Percentiles rank a stretch among this genome's conserved stretches.
These are phyloP conservation scores for Trichocladium uniseriatum DNA, from an alignment of 495 filamentous ascomycete genomes.

Conservation along the genomic window DNA sequence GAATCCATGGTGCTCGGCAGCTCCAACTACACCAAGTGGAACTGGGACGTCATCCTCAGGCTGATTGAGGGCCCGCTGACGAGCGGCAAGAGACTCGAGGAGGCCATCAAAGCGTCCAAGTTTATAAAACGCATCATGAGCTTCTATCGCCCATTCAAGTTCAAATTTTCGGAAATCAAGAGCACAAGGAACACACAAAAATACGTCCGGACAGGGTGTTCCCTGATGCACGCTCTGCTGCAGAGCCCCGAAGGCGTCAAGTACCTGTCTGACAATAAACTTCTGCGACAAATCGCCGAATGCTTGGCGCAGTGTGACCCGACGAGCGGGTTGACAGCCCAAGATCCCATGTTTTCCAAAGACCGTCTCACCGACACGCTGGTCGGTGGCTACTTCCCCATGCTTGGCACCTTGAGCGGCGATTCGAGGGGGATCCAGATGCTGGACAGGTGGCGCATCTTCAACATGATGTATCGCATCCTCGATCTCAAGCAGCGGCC, in stretches of 20 bases:
- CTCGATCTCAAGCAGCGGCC: constrained; percentile 82
- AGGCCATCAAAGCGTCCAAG: constrained; percentile 89
- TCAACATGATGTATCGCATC: constrained; percentile 99
- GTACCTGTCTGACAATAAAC: constrained; percentile 85
- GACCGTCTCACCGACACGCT: constrained; percentile 76
- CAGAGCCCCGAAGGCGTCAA: constrained; percentile 73
- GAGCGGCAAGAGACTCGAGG: constrained; percentile 86
- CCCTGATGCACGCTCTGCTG: constrained; percentile 74
- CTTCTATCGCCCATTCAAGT: constrained; percentile 95
- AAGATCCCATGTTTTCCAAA: constrained; percentile 76
- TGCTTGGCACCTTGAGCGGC: constrained; percentile 76
- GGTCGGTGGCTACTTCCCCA: constrained; percentile 85
- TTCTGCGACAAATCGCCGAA: constrained; percentile 86
- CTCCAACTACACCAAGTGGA: constrained; percentile 87
- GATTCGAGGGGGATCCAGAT: constrained; percentile 76
- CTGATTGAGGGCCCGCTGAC: constrained; percentile 89
- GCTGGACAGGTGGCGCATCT: constrained; percentile 92
- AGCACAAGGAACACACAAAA: constrained; percentile 90
- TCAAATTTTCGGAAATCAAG: constrained; percentile 74
- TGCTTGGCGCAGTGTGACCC: constrained; percentile 87
- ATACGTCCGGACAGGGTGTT: constrained; percentile 82
- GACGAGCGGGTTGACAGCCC: constrained; percentile 82
- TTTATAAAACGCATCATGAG: constrained; percentile 90
- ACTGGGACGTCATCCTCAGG: constrained; percentile 84
- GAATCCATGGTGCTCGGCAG: constrained; percentile 81